Evolutionary conservation across 495 filamentous ascomycete genomes (phyloP).

Genomic region (Paragyromitra xinjiangensis): DNA sequence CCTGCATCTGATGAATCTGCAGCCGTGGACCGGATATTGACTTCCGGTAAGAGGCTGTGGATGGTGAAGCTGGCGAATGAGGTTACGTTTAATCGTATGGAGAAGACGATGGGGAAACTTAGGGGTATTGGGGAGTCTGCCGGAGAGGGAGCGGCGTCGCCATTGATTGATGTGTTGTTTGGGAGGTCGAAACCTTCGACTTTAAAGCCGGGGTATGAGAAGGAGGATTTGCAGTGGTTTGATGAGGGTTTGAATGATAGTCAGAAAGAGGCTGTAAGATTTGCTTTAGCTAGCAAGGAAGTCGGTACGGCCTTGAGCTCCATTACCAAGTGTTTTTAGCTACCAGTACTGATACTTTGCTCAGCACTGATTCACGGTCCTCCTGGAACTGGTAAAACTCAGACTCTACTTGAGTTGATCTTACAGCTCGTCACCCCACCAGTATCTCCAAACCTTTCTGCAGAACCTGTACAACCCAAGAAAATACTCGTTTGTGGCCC

Average conservation of each 20-base stretch:
- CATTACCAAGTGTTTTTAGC: not conserved
- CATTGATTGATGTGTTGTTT: constrained; percentile 84
- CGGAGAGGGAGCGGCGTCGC: constrained; percentile 67
- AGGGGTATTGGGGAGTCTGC: constrained; percentile 69
- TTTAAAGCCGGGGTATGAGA: constrained; percentile 61
- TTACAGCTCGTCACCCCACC: constrained; percentile 74
- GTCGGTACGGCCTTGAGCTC: constrained; percentile 60
- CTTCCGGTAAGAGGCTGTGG: constrained; percentile 62
- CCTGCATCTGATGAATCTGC: constrained; percentile 69
- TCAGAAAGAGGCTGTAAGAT: constrained; percentile 89
- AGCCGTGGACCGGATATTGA: constrained; percentile 64
- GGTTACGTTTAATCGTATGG: constrained; percentile 89
- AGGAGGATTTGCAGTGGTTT: constrained; percentile 70
- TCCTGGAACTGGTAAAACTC: constrained; percentile 96
- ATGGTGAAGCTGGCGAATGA: constrained; percentile 93
- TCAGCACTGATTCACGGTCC: constrained; percentile 90
- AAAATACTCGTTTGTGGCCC: constrained; percentile 92
- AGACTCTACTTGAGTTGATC: constrained; percentile 94
- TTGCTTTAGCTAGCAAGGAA: constrained; percentile 82
- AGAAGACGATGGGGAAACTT: constrained; percentile 82
- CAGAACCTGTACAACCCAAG: constrained; percentile 63
- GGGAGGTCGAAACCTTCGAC: constrained; percentile 71
- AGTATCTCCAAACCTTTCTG: not conserved
- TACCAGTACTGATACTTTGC: not conserved
- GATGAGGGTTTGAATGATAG: constrained; percentile 84